These are phyloP conservation scores for Russula griseocarnosa DNA, from an alignment of 768 basidiomycete genomes.

Conservation along the genomic window DNA sequence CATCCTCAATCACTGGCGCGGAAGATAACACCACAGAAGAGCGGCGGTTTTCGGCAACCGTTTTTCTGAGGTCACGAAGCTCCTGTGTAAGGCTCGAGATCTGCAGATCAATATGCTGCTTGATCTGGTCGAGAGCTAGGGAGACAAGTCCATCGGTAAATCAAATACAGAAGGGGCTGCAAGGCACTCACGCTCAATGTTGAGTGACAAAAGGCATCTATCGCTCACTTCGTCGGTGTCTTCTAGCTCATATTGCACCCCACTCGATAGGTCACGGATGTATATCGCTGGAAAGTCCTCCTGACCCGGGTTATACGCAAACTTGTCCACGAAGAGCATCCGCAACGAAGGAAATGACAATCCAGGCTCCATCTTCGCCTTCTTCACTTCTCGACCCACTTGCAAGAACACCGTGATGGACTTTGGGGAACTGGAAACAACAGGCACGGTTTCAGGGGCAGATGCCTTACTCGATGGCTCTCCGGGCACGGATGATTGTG, in stretches of 20 bases:
- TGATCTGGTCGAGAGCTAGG: conserved; percentile 94
- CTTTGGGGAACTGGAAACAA: conserved; percentile 25
- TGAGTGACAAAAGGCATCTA: conserved; percentile 82
- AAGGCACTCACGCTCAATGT: conserved; percentile 85
- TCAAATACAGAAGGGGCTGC: background rate
- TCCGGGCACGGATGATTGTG: background rate
- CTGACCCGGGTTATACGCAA: conserved; percentile 88
- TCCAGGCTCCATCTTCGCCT: conserved; percentile 65
- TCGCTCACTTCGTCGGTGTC: conserved; percentile 90
- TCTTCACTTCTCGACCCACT: conserved; percentile 87
- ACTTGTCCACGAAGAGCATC: conserved; percentile 90
- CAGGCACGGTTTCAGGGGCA: conserved; percentile 30
- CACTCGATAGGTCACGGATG: conserved; percentile 85
- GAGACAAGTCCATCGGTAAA: conserved; percentile 4
- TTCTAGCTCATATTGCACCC: conserved; percentile 93
- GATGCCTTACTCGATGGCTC: background rate
- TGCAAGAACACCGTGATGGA: conserved; percentile 78
- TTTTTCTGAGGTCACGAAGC: conserved; percentile 78
- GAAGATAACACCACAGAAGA: conserved; percentile 46
- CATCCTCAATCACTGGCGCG: conserved; percentile 52
- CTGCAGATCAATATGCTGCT: conserved; percentile 93
- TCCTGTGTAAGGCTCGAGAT: conserved; percentile 83
- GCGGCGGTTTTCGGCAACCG: conserved; percentile 54
- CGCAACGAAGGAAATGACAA: conserved; percentile 71
- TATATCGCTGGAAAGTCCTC: conserved; percentile 96